A percentile compares a stretch with the other conserved stretches of the same genome.
These are phyloP conservation scores for Hortaea werneckii DNA, from an alignment of 2,329 filamentous ascomycete genomes.

Conservation along the genomic window DNA sequence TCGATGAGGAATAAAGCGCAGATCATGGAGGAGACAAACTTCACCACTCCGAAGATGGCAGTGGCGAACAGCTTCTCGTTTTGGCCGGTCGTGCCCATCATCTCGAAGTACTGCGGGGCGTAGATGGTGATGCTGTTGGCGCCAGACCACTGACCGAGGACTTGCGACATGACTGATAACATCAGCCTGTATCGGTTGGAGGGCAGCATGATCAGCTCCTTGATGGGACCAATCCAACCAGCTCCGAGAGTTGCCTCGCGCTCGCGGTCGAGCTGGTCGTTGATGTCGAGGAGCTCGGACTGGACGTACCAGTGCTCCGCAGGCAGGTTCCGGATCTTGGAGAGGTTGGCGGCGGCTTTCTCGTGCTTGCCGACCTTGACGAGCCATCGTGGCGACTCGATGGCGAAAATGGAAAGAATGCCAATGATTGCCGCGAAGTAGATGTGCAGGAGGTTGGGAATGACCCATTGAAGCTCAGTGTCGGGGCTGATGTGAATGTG, in stretches of 20 bases:
- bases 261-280: conserved; percentile 56
- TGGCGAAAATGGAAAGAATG: conserved; percentile 44
- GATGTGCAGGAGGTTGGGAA: conserved; percentile 65
- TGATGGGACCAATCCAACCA: conserved; percentile 53
- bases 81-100: conserved; percentile 59
- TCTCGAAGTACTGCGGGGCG: conserved; percentile 60
- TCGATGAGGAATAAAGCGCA: conserved; percentile 74
- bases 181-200: conserved; percentile 66
- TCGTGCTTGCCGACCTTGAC: conserved; percentile 24
- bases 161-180: conserved; percentile 56
- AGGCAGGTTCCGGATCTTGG: conserved; percentile 20
- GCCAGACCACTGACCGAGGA: conserved; percentile 60
- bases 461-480: conserved; percentile 41
- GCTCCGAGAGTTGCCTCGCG: conserved; percentile 59
- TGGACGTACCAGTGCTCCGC: conserved; percentile 24
- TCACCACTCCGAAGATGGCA: conserved; percentile 66
- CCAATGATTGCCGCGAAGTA: conserved; percentile 68
- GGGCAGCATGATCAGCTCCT: conserved; percentile 57
- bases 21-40: conserved; percentile 54
- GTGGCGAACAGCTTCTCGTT: conserved; percentile 63
- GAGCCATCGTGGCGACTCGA: conserved; percentile 25
- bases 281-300: conserved; percentile 53
- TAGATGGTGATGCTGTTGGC: conserved; percentile 65
- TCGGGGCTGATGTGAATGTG: conserved; percentile 40
- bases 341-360: conserved; percentile 19